Conservation (phyloP, 495 filamentous ascomycete genomes). For the Neurospora tetraspora region DNA sequence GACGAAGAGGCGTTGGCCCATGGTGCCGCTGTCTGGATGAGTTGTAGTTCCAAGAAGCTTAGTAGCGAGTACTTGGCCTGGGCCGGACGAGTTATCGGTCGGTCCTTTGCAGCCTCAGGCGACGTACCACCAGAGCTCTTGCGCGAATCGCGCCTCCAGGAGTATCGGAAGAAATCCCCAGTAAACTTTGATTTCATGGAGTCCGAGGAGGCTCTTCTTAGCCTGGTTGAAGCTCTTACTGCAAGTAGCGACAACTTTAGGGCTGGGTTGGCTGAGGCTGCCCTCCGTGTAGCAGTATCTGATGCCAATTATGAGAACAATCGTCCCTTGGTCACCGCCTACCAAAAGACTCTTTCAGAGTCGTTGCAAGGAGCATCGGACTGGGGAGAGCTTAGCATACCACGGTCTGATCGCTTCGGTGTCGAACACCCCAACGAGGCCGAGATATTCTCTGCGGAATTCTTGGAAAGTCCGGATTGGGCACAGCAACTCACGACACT, state of each 20-base stretch:
- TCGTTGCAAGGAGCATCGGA: conserved; percentile 34
- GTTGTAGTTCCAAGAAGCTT: conserved; percentile 49
- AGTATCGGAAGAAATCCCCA: conserved; percentile 33
- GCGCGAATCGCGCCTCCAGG: conserved; percentile 44
- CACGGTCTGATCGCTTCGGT: conserved; percentile 31
- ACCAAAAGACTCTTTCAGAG: conserved; percentile 33
- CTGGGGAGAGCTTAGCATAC: conserved; percentile 38
- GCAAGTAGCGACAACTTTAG: conserved; percentile 50
- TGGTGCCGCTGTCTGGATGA: conserved; percentile 61
- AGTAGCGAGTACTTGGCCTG: conserved; percentile 67
- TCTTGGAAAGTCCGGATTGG: conserved; percentile 43
- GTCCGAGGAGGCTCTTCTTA: conserved; percentile 46
- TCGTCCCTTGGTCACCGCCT: conserved; percentile 37
- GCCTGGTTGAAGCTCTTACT: conserved; percentile 57
- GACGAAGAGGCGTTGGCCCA: conserved; percentile 52
- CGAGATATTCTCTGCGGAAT: conserved; percentile 22
- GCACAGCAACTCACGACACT: conserved; percentile 50
- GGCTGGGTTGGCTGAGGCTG: conserved; percentile 67
- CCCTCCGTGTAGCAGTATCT: conserved; percentile 60
- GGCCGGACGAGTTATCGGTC: conserved; percentile 75
- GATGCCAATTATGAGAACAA: conserved; percentile 35
- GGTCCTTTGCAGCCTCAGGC: conserved; percentile 70
- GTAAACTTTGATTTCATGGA: conserved; percentile 18
- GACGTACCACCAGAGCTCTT: conserved; percentile 47
- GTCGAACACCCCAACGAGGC: conserved; percentile 11